Evolutionary conservation across 495 filamentous ascomycete species (phyloP).

Genomic region (Aspergillus wentii): DNA sequence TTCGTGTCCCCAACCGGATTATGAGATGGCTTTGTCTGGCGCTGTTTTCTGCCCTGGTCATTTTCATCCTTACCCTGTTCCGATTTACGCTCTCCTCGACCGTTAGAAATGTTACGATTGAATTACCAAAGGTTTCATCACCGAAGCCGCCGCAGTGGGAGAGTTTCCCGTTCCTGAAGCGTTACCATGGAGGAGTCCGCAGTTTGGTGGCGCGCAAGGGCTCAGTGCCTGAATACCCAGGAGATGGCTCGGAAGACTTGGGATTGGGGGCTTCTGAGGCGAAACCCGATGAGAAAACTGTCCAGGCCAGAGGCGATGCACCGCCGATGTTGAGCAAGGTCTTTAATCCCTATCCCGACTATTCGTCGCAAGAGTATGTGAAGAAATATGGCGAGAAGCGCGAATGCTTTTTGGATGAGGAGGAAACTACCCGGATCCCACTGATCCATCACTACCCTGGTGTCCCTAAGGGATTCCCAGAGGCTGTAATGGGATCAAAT

Average conservation of each 20-base stretch:
- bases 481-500: constrained; percentile 77
- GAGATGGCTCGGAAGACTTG: constrained; percentile 28
- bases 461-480: constrained; percentile 74
- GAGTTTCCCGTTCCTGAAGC: constrained; percentile 69
- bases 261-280: constrained; percentile 7
- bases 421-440: constrained; percentile 59
- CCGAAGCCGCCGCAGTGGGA: constrained; percentile 72
- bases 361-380: constrained; percentile 54
- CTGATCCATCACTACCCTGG: constrained; percentile 65
- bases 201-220: constrained; percentile 55
- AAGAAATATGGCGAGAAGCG: constrained; percentile 56
- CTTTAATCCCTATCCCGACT: constrained; percentile 67
- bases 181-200: constrained; percentile 80
- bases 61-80: constrained; percentile 68
- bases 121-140: constrained; percentile 44
- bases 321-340: constrained; percentile 42
- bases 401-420: constrained; percentile 71
- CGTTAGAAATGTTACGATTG: constrained; percentile 54
- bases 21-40: constrained; percentile 68
- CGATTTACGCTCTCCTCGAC: constrained; percentile 62
- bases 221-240: constrained; percentile 76
- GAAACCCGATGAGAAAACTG: constrained; percentile 18
- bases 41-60: constrained; percentile 59
- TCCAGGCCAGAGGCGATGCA: constrained; percentile 17
- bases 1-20: constrained; percentile 55